Conservation (phyloP, 257 asterid species). For the Agastache rugosa region DNA sequence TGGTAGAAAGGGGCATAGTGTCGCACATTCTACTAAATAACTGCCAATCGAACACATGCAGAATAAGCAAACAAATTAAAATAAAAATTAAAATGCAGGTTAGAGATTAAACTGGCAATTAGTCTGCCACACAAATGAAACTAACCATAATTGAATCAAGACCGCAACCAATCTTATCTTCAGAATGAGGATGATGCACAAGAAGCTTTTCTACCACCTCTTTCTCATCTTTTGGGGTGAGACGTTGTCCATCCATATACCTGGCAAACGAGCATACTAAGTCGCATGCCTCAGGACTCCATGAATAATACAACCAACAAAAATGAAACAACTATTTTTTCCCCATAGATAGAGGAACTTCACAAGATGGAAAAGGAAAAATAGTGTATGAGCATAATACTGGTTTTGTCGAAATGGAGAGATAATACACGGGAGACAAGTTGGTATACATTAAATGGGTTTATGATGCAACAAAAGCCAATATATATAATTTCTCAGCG, state of each 20-base stretch:
- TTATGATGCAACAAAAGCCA: neutral
- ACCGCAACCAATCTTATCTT: constrained; percentile 93
- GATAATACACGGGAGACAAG: neutral
- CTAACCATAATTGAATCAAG: constrained; percentile 94
- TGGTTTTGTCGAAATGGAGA: constrained; percentile 5
- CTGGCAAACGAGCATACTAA: constrained; percentile 43
- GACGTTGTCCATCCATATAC: constrained; percentile 88
- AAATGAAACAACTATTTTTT: neutral
- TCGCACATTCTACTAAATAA: neutral
- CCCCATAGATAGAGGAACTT: neutral
- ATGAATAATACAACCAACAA: constrained; percentile 9
- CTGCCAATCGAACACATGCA: constrained; percentile 4
- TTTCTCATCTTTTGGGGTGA: constrained; percentile 77
- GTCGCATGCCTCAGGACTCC: neutral
- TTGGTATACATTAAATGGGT: constrained; percentile 8
- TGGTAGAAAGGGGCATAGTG: neutral
- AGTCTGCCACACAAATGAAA: constrained; percentile 20
- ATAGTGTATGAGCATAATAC: neutral
- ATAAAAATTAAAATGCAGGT: constrained; percentile 1
- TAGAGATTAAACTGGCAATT: neutral
- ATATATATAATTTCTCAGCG: neutral
- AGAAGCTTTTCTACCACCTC: constrained; percentile 76
- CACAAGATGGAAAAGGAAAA: constrained; percentile 8
- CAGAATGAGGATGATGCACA: constrained; percentile 81
- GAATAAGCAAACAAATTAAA: neutral